These are phyloP conservation scores for Geotrichum reessii DNA, from an alignment of 1,139 yeast species.

Conservation along the genomic window DNA sequence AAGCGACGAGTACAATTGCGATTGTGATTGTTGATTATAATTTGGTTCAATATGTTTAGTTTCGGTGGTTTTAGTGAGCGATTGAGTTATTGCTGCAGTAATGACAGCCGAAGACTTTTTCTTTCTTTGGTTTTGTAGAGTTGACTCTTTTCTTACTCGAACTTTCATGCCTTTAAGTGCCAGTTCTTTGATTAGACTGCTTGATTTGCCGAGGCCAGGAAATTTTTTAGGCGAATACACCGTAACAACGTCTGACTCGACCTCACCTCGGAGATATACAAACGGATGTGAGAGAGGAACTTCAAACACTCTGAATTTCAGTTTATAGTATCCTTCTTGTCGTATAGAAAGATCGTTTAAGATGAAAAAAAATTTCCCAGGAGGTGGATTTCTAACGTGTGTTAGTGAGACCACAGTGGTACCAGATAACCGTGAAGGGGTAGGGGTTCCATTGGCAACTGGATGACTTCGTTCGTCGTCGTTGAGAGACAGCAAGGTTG, in stretches of 20 bases:
- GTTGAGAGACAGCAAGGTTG: conserved; percentile 27
- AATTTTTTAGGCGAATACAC: conserved; percentile 37
- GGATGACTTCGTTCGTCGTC: conserved; percentile 1
- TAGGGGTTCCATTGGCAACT: conserved; percentile 3
- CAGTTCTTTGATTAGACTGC: conserved; percentile 34
- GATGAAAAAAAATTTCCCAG: conserved; percentile 32
- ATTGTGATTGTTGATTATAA: background rate
- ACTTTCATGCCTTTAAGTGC: conserved; percentile 36
- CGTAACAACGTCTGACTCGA: conserved; percentile 28
- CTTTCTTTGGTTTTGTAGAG: conserved; percentile 21
- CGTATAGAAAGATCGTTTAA: conserved; percentile 35
- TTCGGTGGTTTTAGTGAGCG: background rate
- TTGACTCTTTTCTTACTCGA: conserved; percentile 33
- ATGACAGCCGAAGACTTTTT: conserved; percentile 1
- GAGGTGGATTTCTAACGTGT: conserved; percentile 27
- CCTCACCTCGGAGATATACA: conserved; percentile 28
- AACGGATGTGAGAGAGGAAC: conserved; percentile 23
- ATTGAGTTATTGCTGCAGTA: background rate
- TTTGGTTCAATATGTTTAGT: background rate
- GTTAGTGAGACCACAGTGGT: conserved; percentile 28
- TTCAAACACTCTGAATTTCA: conserved; percentile 33
- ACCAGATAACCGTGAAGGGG: conserved; percentile 26
- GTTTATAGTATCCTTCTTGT: conserved; percentile 34
- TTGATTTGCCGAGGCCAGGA: conserved; percentile 36
- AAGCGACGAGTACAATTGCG: background rate